Evolutionary conservation across 1,284 basidiomycete species (phyloP).

Genomic region (Ustilago trichophora): DNA sequence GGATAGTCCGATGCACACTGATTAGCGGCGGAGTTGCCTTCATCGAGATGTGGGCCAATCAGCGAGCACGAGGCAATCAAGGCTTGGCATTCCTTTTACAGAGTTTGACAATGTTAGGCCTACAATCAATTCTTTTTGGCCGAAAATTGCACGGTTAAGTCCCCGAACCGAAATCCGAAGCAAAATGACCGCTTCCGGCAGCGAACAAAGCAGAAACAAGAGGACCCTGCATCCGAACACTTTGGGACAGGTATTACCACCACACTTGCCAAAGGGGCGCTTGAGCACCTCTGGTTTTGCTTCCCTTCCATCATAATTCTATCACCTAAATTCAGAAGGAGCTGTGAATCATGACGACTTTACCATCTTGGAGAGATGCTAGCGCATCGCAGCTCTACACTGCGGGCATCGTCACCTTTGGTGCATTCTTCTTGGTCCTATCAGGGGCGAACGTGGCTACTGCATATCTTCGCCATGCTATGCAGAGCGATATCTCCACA

Average conservation of each 20-base stretch:
- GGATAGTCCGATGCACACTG: not conserved
- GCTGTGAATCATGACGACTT: conserved; percentile 21
- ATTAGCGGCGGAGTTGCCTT: not conserved
- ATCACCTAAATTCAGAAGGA: too few species aligned
- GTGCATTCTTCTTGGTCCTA: conserved; percentile 23
- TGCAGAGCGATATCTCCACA: not conserved
- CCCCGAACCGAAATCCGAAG: not conserved
- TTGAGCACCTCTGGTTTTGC: not conserved
- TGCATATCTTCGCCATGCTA: not conserved
- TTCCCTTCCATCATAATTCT: too few species aligned
- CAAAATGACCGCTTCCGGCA: conserved; percentile 3
- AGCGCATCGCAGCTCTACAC: conserved; percentile 33
- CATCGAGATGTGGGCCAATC: not conserved
- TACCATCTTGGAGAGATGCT: conserved; percentile 23
- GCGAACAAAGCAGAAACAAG: not conserved
- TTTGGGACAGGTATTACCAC: not conserved
- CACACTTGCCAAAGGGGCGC: too few species aligned
- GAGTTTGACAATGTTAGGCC: conserved; percentile 5
- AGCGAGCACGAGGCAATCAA: not conserved
- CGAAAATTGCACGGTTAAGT: too few species aligned
- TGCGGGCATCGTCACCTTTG: conserved; percentile 14
- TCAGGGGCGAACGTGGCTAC: conserved; percentile 16
- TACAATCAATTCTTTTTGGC: too few species aligned
- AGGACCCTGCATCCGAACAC: conserved; percentile 10
- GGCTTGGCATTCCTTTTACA: not conserved